A percentile compares a stretch with the other conserved stretches of the same genome.
Conservation (phyloP, 1,284 basidiomycete species). For the Malassezia psittaci region DNA sequence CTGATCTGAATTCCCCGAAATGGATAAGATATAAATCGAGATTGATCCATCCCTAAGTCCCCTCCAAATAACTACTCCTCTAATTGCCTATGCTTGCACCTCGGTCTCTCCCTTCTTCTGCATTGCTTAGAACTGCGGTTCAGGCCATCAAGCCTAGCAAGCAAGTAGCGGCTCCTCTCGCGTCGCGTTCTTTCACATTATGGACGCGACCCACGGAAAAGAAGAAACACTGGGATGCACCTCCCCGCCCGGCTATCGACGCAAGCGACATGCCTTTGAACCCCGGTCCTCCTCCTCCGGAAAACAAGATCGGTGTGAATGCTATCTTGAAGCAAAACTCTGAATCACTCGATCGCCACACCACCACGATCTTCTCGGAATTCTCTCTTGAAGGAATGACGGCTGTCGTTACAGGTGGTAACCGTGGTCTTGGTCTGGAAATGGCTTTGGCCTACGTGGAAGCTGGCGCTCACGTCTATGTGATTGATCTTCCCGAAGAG, state of each 20-base stretch:
- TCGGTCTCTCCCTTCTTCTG: not conserved
- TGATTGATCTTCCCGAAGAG: conserved; percentile 60
- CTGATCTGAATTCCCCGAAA: too few species aligned
- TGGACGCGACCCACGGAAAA: not conserved
- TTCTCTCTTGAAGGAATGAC: conserved; percentile 66
- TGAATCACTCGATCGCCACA: conserved; percentile 35
- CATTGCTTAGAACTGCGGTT: not conserved
- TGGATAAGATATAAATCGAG: not conserved
- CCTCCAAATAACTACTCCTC: not conserved
- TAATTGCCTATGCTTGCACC: not conserved
- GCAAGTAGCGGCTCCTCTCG: not conserved
- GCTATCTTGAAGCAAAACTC: conserved; percentile 38
- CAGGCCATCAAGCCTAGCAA: not conserved
- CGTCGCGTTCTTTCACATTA: conserved; percentile 1
- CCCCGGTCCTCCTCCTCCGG: conserved; percentile 39
- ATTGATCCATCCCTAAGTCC: not conserved
- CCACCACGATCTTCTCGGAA: conserved; percentile 56
- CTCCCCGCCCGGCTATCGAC: not conserved
- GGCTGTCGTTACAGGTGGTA: conserved; percentile 56
- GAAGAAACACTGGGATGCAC: conserved; percentile 10
- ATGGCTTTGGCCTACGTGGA: conserved; percentile 68
- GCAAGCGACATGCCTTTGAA: conserved; percentile 19
- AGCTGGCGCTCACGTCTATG: conserved; percentile 67
- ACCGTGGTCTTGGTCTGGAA: conserved; percentile 70
- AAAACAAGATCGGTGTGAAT: conserved; percentile 44